These are phyloP conservation scores for Aureobasidium zeae DNA, from an alignment of 2,329 filamentous ascomycete species.

Conservation along the genomic window DNA sequence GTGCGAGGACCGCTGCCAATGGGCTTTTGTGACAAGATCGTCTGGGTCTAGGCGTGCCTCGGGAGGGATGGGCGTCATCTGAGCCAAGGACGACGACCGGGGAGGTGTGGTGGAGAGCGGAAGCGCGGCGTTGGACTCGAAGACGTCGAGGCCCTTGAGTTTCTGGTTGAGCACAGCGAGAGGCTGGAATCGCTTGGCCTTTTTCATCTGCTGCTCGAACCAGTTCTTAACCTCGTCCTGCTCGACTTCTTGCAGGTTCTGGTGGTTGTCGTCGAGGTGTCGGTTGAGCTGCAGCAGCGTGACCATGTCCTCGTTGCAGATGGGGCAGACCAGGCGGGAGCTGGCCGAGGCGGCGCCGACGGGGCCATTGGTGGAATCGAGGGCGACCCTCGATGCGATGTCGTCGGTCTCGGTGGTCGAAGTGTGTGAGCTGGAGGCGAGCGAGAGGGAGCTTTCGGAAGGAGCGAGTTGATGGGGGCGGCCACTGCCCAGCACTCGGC, in stretches of 20 bases:
- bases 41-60: conserved; percentile 60
- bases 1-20: conserved; percentile 74
- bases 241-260: conserved; percentile 76
- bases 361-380: conserved; percentile 49
- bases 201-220: conserved; percentile 91
- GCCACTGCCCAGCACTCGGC: conserved; percentile 80
- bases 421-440: conserved; percentile 56
- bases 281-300: conserved; percentile 33
- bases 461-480: conserved; percentile 48
- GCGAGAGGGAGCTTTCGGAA: conserved; percentile 64
- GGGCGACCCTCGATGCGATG: conserved; percentile 68
- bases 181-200: conserved; percentile 87
- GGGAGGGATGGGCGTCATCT: conserved; percentile 27
- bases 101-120: conserved; percentile 30
- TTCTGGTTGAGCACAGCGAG: conserved; percentile 89
- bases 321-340: conserved; percentile 79
- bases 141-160: conserved; percentile 82
- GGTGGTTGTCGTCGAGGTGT: conserved; percentile 80
- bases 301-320: conserved; percentile 97
- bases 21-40: conserved; percentile 73
- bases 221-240: conserved; percentile 95
- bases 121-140: conserved; percentile 65
- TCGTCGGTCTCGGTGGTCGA: conserved; percentile 69
- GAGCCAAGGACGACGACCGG: conserved; percentile 23
- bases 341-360: conserved; percentile 44